Base-by-base conservation (phyloP, 441 rosid species). In the Arabidopsis hybrid region DNA sequence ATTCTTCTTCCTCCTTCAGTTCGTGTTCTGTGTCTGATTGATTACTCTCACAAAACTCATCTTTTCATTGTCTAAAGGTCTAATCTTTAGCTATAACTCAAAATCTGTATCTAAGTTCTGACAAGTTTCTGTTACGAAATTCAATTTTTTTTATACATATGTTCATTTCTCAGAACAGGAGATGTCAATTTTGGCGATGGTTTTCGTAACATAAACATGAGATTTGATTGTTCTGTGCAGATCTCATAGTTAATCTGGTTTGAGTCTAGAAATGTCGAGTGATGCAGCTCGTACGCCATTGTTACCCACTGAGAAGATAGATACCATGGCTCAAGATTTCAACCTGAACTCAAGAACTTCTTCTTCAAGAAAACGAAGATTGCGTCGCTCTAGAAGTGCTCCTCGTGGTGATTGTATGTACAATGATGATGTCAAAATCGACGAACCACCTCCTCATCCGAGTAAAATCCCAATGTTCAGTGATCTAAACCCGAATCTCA, bases 371-470 rank as follows among this genome's bases (percentile, higher is more conserved):
- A 81, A 79, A 79, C 76, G 85, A 78, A 80, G 89, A 70, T 29
- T 79, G 52, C 89, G 91, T 51, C 92, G 87, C 58, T 71, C 76
- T 81, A 85, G 65, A 84, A 92, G 96, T 78, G 89, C 92, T 81
- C 96, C 97, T 32, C 77, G 81, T 6, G 78, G 83, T 13, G 89
- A 87, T 21, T 70, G 52, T 34, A 29, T 58, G 67, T 68, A 67
- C 60, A 60, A 67, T 16, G 83, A 78, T 31, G 76, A 69, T 46
- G 39, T 43, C 5, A 80, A 42, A 50, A 34, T 34, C 61, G 79
- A 73, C 3, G 64, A 26, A 51, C 62, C 79, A 0, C 79, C 75
- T 78, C 62, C 74, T 32, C 45, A 78, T 77, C 77, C 80, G 14
- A 75, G 49, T 9, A 64, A 73, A 8, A 34, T 42, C 21, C 70